Base-by-base conservation (phyloP, 495 filamentous ascomycete genomes). In the Lophium mytilinum region DNA sequence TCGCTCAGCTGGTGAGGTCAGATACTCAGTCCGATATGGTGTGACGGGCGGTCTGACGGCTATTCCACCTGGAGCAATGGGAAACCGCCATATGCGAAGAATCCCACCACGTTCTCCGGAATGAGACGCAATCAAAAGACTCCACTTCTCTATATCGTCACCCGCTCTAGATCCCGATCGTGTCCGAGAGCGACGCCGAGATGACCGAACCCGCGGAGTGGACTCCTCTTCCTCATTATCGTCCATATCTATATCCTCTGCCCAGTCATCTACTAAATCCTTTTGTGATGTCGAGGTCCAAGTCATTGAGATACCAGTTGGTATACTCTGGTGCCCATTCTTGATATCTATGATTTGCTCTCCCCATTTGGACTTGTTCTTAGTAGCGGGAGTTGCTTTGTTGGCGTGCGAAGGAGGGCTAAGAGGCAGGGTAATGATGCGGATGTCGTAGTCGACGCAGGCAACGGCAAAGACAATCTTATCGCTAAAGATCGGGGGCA, bases 391-490 rank as follows among this genome's bases (percentile, higher is more conserved):
- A 5, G 64, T 50, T 35, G 73, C 65, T 42, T 71, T 76, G 37
- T 71, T 69, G 6, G 61, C 55, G 34, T 83, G 78, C 41, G 88
- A 87, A 5, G 89, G 88, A 10, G 89, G 88, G 9, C 75, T 75
- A 36, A 93, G 73, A 0, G 90, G 89, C 6, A 96, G 65, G 4
- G 82, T 85, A 11, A 93, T 70, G 35, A 96, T 70, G 50, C 81
- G 82, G 11, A 87, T 76, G 10, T 80, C 81, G 35, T 74, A 79
- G 52, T 89, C 87, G 7, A 84, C 78, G 66, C 88, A 92, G 0
- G 86, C 78, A 6, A 83, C 81, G 0, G 84, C 76, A 43, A 93
- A 80, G 9, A 93, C 78, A 53, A 92, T 83, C 47, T 79, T 81
- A 37, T 79, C 71, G 24, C 76, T 80, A 17, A 90, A 71, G 4